Evolutionary conservation across 768 basidiomycete species (phyloP).

Genomic region (Lactifluus echinatus): DNA sequence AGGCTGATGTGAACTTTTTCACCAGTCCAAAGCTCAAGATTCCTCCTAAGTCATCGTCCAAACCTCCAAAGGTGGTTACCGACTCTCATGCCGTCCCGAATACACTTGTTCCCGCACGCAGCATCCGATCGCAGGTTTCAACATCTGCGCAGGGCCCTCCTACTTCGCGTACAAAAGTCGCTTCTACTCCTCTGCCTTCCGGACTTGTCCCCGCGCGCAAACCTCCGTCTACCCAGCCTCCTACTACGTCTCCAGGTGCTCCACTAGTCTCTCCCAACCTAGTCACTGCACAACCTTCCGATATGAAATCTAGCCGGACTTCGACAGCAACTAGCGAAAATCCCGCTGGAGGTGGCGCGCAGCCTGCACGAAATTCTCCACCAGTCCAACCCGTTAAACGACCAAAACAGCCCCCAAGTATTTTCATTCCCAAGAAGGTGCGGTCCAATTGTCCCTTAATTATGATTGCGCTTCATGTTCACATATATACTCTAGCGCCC

Average conservation of each 20-base stretch:
- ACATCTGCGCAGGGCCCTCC: background rate
- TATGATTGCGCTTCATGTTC: conserved; percentile 15
- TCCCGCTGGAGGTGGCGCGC: background rate
- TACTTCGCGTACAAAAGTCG: background rate
- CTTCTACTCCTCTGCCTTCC: background rate
- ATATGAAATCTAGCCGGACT: background rate
- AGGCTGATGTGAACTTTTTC: conserved; percentile 35
- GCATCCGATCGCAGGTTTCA: background rate
- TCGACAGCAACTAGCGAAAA: background rate
- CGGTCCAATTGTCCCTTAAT: background rate
- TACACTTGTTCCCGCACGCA: conserved; percentile 12
- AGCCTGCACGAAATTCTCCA: background rate
- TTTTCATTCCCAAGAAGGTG: conserved; percentile 25
- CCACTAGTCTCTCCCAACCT: background rate
- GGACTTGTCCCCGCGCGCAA: background rate
- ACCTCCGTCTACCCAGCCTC: background rate
- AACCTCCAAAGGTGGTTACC: background rate
- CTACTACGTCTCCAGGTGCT: background rate
- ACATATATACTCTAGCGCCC: conserved; percentile 8
- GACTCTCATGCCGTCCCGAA: background rate
- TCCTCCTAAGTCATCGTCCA: background rate
- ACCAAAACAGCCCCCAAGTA: conserved; percentile 11
- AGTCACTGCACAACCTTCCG: background rate
- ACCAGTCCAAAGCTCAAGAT: conserved; percentile 22
- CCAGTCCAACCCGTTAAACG: background rate